phyloP scores from a whole-genome alignment of 2,329 filamentous ascomycete species.

The Trichoderma hamatum region DNA sequence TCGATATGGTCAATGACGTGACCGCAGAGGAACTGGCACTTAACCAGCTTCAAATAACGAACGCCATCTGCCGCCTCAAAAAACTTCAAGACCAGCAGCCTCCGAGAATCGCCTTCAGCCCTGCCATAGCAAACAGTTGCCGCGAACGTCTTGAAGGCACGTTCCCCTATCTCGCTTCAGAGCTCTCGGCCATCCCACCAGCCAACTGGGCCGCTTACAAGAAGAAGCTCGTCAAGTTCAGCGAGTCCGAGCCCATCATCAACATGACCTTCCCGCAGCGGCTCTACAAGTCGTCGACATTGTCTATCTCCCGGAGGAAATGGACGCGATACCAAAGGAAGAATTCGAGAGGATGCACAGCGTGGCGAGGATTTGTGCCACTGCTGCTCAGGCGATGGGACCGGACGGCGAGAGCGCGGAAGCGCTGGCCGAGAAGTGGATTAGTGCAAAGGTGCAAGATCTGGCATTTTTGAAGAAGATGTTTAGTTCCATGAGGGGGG shows the following conservation, averaged over 20 bases:
- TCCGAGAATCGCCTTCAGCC: not conserved
- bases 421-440: constrained; percentile 33
- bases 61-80: constrained; percentile 10
- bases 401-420: constrained; percentile 30
- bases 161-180: constrained; percentile 8
- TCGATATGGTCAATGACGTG: not conserved
- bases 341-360: constrained; percentile 36
- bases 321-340: constrained; percentile 30
- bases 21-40: not conserved
- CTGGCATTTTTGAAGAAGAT: constrained; percentile 34
- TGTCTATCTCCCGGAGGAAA: constrained; percentile 37
- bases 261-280: constrained; percentile 32
- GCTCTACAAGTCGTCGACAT: constrained; percentile 34
- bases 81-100: constrained; percentile 5
- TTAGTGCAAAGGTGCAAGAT: constrained; percentile 33
- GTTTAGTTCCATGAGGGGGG: constrained; percentile 14
- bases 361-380: constrained; percentile 35
- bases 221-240: constrained; percentile 30
- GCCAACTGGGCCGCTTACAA: constrained; percentile 33
- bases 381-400: constrained; percentile 35
- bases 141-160: constrained; percentile 14
- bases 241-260: constrained; percentile 24
- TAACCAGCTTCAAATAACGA: constrained; percentile 1
- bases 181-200: constrained; percentile 31
- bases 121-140: constrained; percentile 10